These are phyloP conservation scores for Podospora sp. DNA, from an alignment of 495 filamentous ascomycete genomes.

Conservation along the genomic window DNA sequence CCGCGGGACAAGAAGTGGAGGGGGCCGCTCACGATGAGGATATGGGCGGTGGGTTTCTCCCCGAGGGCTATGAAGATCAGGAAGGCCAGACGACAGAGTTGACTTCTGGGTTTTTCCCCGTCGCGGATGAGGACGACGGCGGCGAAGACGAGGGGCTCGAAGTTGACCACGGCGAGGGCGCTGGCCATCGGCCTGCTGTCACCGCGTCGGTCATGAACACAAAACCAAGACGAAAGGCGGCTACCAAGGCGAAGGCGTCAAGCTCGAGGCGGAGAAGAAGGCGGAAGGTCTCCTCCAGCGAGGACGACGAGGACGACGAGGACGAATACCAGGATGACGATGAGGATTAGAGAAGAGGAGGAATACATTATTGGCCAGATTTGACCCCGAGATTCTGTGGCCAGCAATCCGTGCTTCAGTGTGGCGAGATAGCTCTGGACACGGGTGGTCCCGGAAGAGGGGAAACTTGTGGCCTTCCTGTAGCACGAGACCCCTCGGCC, in stretches of 20 bases:
- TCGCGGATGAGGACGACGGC: constrained; percentile 40
- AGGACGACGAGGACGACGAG: constrained; percentile 26
- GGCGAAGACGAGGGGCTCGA: constrained; percentile 35
- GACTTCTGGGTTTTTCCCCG: constrained; percentile 47
- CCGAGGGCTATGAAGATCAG: constrained; percentile 50
- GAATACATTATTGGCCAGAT: no score
- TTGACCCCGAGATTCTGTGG: no score
- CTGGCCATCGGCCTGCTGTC: background rate
- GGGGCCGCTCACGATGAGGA: constrained; percentile 38
- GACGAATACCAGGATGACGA: background rate
- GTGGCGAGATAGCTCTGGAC: no score
- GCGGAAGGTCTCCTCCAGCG: constrained; percentile 23
- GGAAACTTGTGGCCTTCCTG: no score
- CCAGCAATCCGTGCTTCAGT: no score
- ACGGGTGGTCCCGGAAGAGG: no score
- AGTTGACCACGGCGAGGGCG: constrained; percentile 36
- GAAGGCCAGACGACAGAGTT: constrained; percentile 30
- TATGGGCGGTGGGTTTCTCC: constrained; percentile 59
- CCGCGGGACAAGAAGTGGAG: constrained; percentile 23
- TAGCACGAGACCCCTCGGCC: no score
- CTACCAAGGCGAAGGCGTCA: constrained; percentile 18
- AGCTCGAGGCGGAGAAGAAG: constrained; percentile 26
- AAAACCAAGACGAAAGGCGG: constrained; percentile 25
- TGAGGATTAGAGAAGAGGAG: background rate
- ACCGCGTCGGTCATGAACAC: constrained; percentile 35